Evolutionary conservation across 768 basidiomycete species (phyloP).

Genomic region (Nevesoporus exiguus): DNA sequence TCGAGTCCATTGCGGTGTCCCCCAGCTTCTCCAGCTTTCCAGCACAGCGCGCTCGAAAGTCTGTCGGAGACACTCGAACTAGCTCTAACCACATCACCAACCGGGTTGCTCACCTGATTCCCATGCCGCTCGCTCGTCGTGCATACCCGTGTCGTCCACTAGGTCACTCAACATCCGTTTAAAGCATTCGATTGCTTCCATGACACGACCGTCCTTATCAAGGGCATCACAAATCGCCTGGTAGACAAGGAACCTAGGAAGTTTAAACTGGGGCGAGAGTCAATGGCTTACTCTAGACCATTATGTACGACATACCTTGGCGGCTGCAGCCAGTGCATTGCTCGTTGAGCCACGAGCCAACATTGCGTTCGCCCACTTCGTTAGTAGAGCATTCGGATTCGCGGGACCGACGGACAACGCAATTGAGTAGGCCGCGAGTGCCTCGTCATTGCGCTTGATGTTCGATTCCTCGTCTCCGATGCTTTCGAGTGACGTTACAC

Average conservation of each 20-base stretch:
- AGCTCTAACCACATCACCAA: not conserved
- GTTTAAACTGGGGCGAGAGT: not conserved
- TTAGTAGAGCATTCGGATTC: not conserved
- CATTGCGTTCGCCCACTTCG: slow-evolving; percentile 4
- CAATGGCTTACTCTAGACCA: not conserved
- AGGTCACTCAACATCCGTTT: not conserved
- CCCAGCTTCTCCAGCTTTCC: not conserved
- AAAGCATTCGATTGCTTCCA: not conserved
- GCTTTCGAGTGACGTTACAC: not conserved
- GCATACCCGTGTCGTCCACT: not conserved
- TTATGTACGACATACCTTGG: not conserved
- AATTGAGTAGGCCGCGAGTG: not conserved
- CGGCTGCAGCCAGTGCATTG: not conserved
- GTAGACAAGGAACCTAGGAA: not conserved
- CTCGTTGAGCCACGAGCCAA: not conserved
- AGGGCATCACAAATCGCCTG: slow-evolving; percentile 6
- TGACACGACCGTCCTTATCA: not conserved
- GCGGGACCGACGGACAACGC: slow-evolving; percentile 1
- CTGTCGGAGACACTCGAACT: not conserved
- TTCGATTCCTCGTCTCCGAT: not conserved
- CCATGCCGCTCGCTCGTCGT: not conserved
- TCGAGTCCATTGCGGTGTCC: not conserved
- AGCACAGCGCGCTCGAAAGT: not conserved
- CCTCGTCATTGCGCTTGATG: not conserved
- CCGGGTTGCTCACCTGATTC: not conserved